Conservation (phyloP, 768 basidiomycete species). For the Mycena kentingensis region DNA sequence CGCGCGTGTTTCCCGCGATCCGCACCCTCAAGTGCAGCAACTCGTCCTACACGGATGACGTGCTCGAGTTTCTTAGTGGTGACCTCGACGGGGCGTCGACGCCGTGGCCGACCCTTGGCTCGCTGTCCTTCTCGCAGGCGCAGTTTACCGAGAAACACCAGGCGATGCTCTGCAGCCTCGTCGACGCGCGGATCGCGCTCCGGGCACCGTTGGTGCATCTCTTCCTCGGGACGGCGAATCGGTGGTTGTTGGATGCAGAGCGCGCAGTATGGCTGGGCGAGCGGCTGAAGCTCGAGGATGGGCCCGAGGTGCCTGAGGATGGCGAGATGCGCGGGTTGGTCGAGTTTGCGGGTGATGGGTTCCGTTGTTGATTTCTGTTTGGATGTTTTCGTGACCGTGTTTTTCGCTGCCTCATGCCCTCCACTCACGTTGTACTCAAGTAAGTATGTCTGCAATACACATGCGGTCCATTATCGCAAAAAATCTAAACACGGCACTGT, state of each 20-base stretch:
- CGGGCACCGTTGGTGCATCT: constrained; percentile 11
- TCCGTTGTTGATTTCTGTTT: constrained; percentile 1
- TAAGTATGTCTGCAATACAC: too few relatives aligned
- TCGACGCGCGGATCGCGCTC: constrained; percentile 13
- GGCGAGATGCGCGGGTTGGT: constrained; percentile 13
- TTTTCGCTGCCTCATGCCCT: too few relatives aligned
- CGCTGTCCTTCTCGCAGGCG: constrained; percentile 11
- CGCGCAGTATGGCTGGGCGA: constrained; percentile 15
- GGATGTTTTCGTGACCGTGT: neutral
- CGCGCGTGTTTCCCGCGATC: constrained; percentile 15
- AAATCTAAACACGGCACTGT: constrained; percentile 45
- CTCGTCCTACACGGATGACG: constrained; percentile 18
- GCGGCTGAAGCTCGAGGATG: constrained; percentile 11
- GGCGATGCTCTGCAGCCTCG: constrained; percentile 17
- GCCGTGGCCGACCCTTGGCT: constrained; percentile 17
- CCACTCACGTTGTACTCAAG: too few relatives aligned
- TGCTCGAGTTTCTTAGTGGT: constrained; percentile 14
- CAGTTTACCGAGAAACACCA: constrained; percentile 20
- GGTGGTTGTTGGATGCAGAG: constrained; percentile 15
- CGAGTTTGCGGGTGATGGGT: constrained; percentile 11
- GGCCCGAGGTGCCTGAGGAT: constrained; percentile 15
- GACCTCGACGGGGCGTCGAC: constrained; percentile 11
- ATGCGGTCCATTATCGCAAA: too few relatives aligned
- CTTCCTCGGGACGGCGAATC: constrained; percentile 17
- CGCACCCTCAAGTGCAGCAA: constrained; percentile 12